phyloP scores from a whole-genome alignment of 352 stramenopile species.

The Phytophthora hibernalis region DNA sequence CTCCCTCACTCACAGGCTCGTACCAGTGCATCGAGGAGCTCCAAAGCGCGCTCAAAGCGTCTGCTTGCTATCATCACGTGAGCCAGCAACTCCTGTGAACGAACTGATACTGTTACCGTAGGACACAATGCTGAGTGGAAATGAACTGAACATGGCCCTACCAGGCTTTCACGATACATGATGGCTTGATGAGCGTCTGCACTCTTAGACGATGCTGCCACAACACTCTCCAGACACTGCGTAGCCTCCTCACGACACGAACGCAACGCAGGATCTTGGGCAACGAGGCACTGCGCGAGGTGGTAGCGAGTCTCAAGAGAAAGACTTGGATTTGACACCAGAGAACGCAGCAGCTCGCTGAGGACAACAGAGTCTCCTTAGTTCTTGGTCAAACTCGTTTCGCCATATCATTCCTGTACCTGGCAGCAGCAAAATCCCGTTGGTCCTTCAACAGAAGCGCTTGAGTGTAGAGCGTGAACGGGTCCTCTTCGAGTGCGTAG shows the following conservation, averaged over 20 bases:
- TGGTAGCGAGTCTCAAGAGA: constrained; percentile 47
- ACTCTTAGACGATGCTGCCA: constrained; percentile 13
- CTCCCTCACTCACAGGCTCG: neutral
- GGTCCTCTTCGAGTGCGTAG: constrained; percentile 26
- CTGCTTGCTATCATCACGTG: constrained; percentile 42
- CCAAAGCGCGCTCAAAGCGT: constrained; percentile 34
- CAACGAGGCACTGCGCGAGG: constrained; percentile 57
- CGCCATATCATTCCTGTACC: constrained; percentile 22
- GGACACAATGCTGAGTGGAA: neutral
- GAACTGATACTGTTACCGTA: neutral
- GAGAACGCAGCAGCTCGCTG: constrained; percentile 38
- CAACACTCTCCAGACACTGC: constrained; percentile 45
- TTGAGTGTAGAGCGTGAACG: constrained; percentile 49
- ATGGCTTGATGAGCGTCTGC: constrained; percentile 21
- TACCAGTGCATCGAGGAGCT: constrained; percentile 36
- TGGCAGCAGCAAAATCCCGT: constrained; percentile 42
- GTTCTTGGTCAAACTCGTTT: neutral
- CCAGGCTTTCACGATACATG: constrained; percentile 41
- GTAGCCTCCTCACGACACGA: constrained; percentile 34
- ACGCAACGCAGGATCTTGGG: constrained; percentile 34
- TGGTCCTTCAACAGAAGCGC: constrained; percentile 52
- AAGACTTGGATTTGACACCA: constrained; percentile 27
- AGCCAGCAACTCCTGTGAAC: constrained; percentile 50
- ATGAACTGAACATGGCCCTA: constrained; percentile 5
- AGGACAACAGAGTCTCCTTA: neutral